Evolutionary conservation across 1,284 basidiomycete species (phyloP).

Genomic region (Puccinia triticina): DNA sequence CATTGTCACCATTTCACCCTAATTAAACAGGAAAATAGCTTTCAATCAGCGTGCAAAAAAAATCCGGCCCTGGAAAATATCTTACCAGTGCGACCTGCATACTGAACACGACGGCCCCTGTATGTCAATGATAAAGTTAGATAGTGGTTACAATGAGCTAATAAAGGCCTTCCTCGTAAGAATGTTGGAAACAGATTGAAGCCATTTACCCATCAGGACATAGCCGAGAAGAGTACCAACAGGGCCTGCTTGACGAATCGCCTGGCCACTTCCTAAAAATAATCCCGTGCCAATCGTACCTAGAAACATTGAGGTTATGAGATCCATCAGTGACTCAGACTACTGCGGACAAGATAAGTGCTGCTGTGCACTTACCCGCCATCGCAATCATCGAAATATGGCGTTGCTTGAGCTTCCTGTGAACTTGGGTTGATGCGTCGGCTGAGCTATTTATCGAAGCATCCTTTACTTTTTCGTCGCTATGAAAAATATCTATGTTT

Average conservation of each 20-base stretch:
- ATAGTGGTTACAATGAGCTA: background rate
- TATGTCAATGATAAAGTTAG: too few relatives aligned
- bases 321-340: background rate
- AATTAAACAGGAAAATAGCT: background rate
- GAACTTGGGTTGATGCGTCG: background rate
- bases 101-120: conserved; percentile 3
- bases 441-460: too few relatives aligned
- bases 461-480: too few relatives aligned
- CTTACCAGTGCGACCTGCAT: conserved; percentile 17
- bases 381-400: conserved; percentile 36
- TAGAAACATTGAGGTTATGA: background rate
- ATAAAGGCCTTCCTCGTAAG: too few relatives aligned
- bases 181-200: background rate
- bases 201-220: conserved; percentile 52
- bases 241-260: conserved; percentile 62
- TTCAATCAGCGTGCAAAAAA: background rate
- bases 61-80: background rate
- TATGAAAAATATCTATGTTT: too few relatives aligned
- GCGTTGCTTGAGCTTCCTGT: conserved; percentile 23
- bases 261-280: conserved; percentile 75
- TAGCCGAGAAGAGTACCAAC: conserved; percentile 61
- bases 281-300: conserved; percentile 37
- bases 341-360: too few relatives aligned
- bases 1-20: conserved; percentile 45
- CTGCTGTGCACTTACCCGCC: background rate